Evolutionary conservation across 441 rosid genomes (phyloP).

Genomic region (Erodium trifolium): DNA sequence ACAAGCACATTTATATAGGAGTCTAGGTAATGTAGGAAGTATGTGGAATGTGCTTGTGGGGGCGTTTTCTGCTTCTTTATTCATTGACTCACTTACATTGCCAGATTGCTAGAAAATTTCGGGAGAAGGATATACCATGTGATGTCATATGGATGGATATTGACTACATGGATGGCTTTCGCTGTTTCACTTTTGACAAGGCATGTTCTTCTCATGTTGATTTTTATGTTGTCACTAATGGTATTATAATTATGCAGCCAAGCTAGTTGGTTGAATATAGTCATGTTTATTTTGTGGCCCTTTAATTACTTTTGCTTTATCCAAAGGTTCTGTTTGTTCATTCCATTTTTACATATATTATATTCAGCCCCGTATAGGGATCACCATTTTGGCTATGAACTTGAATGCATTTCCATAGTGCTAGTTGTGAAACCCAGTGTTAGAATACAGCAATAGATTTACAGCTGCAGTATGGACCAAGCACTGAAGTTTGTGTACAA

Average conservation of each 20-base stretch:
- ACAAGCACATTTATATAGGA: not conserved
- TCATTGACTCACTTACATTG: constrained; percentile 14
- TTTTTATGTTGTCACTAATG: constrained; percentile 4
- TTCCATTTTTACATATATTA: no score
- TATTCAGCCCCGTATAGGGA: no score
- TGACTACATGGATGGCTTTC: constrained; percentile 98
- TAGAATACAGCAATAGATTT: not conserved
- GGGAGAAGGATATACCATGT: constrained; percentile 79
- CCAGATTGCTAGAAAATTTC: constrained; percentile 66
- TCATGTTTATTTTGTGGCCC: not conserved
- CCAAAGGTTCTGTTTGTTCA: not conserved
- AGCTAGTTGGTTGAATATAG: not conserved
- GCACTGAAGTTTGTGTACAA: not conserved
- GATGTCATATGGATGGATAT: constrained; percentile 99
- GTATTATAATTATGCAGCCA: not conserved
- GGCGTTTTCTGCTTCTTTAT: not conserved
- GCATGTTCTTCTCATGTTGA: constrained; percentile 29
- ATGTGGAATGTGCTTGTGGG: not conserved
- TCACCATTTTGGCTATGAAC: no score
- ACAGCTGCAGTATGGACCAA: not conserved
- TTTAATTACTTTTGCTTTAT: not conserved
- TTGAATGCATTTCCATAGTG: constrained; percentile 2
- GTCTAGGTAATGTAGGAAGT: not conserved
- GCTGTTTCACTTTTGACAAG: constrained; percentile 93
- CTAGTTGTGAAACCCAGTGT: not conserved